Evolutionary conservation across 768 basidiomycete genomes (phyloP), one percentile per base, ranked within the genome.

Genomic region (Boletus bicolor): DNA sequence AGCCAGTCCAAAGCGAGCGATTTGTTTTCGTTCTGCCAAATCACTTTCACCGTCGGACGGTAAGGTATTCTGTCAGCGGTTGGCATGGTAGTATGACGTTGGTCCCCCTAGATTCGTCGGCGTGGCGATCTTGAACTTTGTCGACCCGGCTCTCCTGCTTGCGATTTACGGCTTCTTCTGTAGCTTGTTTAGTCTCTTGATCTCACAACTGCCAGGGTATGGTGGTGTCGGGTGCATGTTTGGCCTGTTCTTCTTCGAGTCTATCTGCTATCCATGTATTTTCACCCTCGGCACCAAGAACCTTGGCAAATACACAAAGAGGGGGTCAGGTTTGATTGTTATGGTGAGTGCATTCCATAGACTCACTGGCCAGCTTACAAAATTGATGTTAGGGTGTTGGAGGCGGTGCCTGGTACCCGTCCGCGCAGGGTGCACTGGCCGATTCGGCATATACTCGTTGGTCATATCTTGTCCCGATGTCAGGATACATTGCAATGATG

Each of bases 171-270:
- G 78, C 24, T 46, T 79, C 48, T 67, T 70, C 30, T 87, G 84
- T 66, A 75, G 72, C 38, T 44, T 79, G 34, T 84, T 86, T 64
- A 73, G 76, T 49, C 65, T 87, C 53, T 71, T 79, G 47, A 73
- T 81, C 45, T 76, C 82, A 10, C 74, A 79, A 26, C 65, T 82
- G 8, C 72, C 76, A 8, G 84, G 86, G 14, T 72, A 74, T 50
- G 72, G 77, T 5, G 87, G 82, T 35, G 72, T 89, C 41, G 81
- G 75, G 10, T 85, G 80, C 70, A 66, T 89, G 36, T 88, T 86
- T 64, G 65, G 75, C 53, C 71, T 89, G 52, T 87, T 87, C 77
- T 86, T 85, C 76, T 86, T 87, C 66, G 87, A 88, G 70, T 86
- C 85, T 32, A 87, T 89, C 56, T 88, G 86, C 62, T 86, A 85